Evolutionary conservation across 2,329 filamentous ascomycete species (phyloP), one percentile per base, ranked within the genome.

Genomic region (Aureobasidium vineae): DNA sequence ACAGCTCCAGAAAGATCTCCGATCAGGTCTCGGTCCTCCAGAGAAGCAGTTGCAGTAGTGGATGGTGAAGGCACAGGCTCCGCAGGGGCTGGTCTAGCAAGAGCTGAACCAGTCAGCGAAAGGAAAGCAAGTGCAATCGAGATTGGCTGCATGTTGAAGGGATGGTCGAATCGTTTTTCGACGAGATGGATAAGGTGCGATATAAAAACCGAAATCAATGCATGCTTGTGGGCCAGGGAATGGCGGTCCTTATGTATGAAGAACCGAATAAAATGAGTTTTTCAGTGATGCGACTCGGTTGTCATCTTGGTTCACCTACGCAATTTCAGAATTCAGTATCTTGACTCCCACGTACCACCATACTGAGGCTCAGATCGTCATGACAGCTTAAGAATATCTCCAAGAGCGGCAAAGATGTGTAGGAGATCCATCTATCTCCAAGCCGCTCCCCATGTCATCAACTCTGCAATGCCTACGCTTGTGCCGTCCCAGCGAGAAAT

Each of bases 1-100:
- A 57, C 33, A n/a, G 11, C 66, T 2, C 65, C 52, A 1, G 66
- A 50, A 53, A 67, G 49, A 63, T 56, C 60, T 47, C 70, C 43
- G 38, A 68, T 50, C 23, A 67, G 54, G 53, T 63, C 52, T 7
- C 68, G 54, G 40, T 68, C 67, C n/a, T 68, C 67, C 10, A 67
- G 52, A 16, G 38, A 31, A 41, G 68, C n/a, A 36, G 43, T 33
- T 16, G 47, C 23, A n/a, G 60, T 59, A 11, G 16, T n/a, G 2
- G 23, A 16, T 16, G 63, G 40, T 23, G 54, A 40, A 38, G 67
- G 65, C 8, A 59, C 65, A 31, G 65, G 53, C n/a, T 26, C 57
- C 16, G 13, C 63, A 33, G 67, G 67, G 38, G 67, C 67, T 31
- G 67, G 67, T 43, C 47, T 50, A 52, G 65, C 68, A 11, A 68